phyloP scores from a whole-genome alignment of 23 red algal genomes.

The Gracilaria caudata region DNA sequence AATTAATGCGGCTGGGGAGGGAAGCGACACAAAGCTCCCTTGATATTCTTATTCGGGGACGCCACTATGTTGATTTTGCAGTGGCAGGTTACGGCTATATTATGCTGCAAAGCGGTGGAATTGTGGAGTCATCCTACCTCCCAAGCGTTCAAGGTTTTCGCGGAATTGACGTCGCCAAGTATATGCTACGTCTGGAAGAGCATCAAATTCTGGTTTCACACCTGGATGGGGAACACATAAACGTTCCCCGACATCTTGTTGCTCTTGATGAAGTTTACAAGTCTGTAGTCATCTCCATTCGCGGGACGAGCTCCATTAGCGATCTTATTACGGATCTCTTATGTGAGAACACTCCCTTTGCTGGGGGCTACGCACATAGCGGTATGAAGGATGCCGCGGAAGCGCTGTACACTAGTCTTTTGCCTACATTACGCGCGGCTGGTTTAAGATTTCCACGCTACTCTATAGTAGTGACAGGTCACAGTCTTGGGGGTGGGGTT shows the following conservation, averaged over 20 bases:
- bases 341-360: constrained; percentile 57
- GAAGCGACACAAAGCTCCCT: not conserved
- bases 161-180: constrained; percentile 58
- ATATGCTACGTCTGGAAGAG: constrained; percentile 40
- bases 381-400: constrained; percentile 78
- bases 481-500: constrained; percentile 76
- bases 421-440: constrained; percentile 47
- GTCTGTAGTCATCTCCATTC: constrained; percentile 75
- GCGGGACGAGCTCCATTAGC: constrained; percentile 78
- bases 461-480: constrained; percentile 70
- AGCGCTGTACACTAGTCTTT: constrained; percentile 44
- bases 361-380: constrained; percentile 71
- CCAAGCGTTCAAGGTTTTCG: constrained; percentile 25
- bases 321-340: constrained; percentile 80
- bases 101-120: constrained; percentile 29
- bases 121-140: constrained; percentile 35
- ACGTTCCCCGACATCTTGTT: constrained; percentile 69
- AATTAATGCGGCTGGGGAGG: not conserved
- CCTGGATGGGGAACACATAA: constrained; percentile 59
- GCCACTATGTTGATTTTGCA: constrained; percentile 58
- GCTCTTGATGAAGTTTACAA: constrained; percentile 42
- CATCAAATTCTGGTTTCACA: constrained; percentile 36
- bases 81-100: constrained; percentile 57
- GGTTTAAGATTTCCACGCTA: constrained; percentile 32
- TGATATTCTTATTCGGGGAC: constrained; percentile 39